Percentiles rank a stretch among this genome's conserved stretches.
Evolutionary conservation across 2,329 filamentous ascomycete genomes (phyloP).

Genomic region (Dothideomycetes sp.): DNA sequence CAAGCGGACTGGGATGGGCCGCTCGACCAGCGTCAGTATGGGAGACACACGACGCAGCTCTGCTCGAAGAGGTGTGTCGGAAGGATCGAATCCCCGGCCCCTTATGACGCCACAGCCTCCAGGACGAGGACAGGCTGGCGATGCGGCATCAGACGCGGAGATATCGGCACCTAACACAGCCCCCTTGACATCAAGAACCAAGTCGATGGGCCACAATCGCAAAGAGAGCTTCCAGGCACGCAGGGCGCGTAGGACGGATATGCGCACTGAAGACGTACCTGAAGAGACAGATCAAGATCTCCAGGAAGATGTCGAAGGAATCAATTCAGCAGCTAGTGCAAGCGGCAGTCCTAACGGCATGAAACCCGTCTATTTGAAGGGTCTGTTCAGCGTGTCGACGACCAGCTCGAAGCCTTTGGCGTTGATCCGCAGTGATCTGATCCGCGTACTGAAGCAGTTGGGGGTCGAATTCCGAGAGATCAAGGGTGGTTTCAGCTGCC

Average conservation of each 20-base stretch:
- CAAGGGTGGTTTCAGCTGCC: conserved; percentile 84
- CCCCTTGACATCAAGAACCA: conserved; percentile 63
- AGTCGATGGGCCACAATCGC: conserved; percentile 80
- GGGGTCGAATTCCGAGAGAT: conserved; percentile 90
- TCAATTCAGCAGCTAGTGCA: conserved; percentile 22
- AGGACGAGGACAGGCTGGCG: conserved; percentile 26
- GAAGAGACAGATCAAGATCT: conserved; percentile 85
- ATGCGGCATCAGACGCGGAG: conserved; percentile 44
- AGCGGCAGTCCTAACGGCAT: conserved; percentile 64
- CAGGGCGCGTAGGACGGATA: conserved; percentile 48
- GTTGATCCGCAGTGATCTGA: conserved; percentile 81
- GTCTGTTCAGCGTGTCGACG: conserved; percentile 92
- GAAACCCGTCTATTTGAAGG: conserved; percentile 92
- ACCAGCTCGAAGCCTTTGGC: conserved; percentile 85
- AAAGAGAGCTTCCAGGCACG: conserved; percentile 88
- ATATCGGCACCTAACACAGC: conserved; percentile 27
- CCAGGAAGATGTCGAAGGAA: conserved; percentile 41
- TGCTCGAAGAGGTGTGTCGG: conserved; percentile 45
- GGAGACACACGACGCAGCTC: conserved; percentile 46
- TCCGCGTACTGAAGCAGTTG: conserved; percentile 76
- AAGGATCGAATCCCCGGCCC: conserved; percentile 33
- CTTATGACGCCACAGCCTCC: conserved; percentile 15
- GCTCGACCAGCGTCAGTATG: conserved; percentile 87
- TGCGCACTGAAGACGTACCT: conserved; percentile 65
- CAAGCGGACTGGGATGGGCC: conserved; percentile 59